phyloP scores from a whole-genome alignment of 805 yeast genomes.

The Metschnikowia cerradonensis region DNA sequence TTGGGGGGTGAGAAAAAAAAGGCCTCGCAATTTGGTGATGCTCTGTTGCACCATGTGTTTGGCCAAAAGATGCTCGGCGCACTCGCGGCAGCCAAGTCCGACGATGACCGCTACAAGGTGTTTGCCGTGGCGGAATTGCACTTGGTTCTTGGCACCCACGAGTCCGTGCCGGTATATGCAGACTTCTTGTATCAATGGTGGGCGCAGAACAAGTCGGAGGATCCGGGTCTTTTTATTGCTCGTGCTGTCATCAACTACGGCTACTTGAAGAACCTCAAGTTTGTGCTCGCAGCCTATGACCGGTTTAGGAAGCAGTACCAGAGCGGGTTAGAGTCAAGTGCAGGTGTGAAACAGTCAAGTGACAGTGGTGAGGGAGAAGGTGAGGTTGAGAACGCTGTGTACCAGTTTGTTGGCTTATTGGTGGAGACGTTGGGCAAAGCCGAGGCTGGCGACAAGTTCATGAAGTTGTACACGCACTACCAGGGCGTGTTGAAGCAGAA shows the following conservation, averaged over 20 bases:
- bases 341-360: too few relatives aligned
- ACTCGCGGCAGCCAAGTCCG: slow-evolving; percentile 18
- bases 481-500: slow-evolving; percentile 27
- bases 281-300: slow-evolving; percentile 39
- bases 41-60: slow-evolving; percentile 66
- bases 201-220: slow-evolving; percentile 17
- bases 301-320: slow-evolving; percentile 19
- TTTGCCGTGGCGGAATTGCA: slow-evolving; percentile 71
- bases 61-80: slow-evolving; percentile 59
- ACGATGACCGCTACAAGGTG: slow-evolving; percentile 33
- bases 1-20: background rate
- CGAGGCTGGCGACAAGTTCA: slow-evolving; percentile 47
- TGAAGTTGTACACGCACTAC: slow-evolving; percentile 51
- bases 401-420: slow-evolving; percentile 70
- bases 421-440: slow-evolving; percentile 53
- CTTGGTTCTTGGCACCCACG: slow-evolving; percentile 61
- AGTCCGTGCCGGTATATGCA: slow-evolving; percentile 38
- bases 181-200: slow-evolving; percentile 47
- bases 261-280: slow-evolving; percentile 60
- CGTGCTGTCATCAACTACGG: slow-evolving; percentile 77
- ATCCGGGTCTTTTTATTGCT: slow-evolving; percentile 30
- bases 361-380: too few relatives aligned
- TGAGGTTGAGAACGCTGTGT: slow-evolving; percentile 19
- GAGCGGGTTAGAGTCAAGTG: too few relatives aligned
- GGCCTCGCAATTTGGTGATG: slow-evolving; percentile 60